Base-by-base conservation (phyloP, 2,329 filamentous ascomycete genomes). In the Phoma sp. region DNA sequence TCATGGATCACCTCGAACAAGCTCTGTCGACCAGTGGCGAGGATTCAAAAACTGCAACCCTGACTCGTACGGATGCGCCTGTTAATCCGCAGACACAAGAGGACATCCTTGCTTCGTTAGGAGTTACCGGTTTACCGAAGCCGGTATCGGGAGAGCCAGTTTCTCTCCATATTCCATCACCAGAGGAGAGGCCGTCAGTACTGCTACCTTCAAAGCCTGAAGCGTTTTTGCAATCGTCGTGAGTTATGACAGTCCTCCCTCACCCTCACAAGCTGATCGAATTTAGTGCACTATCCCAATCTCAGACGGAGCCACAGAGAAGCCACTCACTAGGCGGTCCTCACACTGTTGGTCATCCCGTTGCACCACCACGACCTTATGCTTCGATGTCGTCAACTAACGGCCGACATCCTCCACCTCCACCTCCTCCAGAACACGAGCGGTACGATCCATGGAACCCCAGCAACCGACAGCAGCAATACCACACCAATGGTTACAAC, bases 1-100 rank as follows among this genome's bases (percentile, higher is more conserved):
- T 76, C 12, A 76, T 76, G 74, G 74, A 75, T 44, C 66, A 74
- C 21, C 70, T 76, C 24, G 74, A 76, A 51, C 72, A 76, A 58
- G 76, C 74, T 2, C 60, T 79, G 24, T 70, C 69, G 35, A 63
- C 58, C 17, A 56, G 60, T 13, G 52, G 58, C 33, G 63, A 61
- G 24, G 45, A 58, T 25, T 13, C 57, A 12, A 60, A 58, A 31
- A 43, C 61, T 4, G 24, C 39, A 21, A 9, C 17, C n/a, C 25
- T 24, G 12, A 13, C n/a, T 24, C 36, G 22, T 27, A 38, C 24
- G 59, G 19, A 46, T 40, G 45, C 56, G 33, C 37, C 50, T 15
- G 41, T 54, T 8, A 53, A 57, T 37, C 57, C 61, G 40, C 57
- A 66, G 41, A 68, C 57, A n/a, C 73, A 76, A 51, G 74, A 76